A percentile compares a stretch with the other conserved stretches of the same genome.
Evolutionary conservation across 352 stramenopile species (phyloP).

Genomic region (Globisporangium irregulare): DNA sequence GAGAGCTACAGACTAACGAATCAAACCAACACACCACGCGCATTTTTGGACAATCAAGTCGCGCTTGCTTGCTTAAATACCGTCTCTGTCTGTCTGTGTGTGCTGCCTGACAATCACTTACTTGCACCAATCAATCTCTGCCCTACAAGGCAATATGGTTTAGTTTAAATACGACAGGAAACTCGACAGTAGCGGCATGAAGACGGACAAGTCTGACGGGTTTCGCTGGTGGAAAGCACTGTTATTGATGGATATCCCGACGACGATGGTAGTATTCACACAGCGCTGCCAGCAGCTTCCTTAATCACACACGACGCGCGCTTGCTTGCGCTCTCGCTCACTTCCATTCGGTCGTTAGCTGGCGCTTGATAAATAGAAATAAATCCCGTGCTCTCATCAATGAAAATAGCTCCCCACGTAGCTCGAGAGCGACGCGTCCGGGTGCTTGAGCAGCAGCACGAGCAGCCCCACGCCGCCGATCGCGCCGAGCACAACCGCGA

Average conservation of each 20-base stretch:
- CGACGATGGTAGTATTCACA: background rate
- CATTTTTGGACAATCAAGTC: slow-evolving; percentile 12
- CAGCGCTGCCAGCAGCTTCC: background rate
- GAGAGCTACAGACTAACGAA: background rate
- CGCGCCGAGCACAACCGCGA: slow-evolving; percentile 33
- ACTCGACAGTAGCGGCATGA: background rate
- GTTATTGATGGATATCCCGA: background rate
- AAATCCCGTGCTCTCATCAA: slow-evolving; percentile 2
- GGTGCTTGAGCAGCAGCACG: slow-evolving; percentile 39
- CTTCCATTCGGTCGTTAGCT: background rate
- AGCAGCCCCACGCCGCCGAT: slow-evolving; percentile 29
- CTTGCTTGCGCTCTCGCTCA: background rate
- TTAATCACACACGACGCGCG: background rate
- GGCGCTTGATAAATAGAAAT: slow-evolving; percentile 16
- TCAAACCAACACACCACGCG: slow-evolving; percentile 12
- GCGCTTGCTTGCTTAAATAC: background rate
- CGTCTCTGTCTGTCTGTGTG: background rate
- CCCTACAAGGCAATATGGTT: background rate
- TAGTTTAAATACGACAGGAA: background rate
- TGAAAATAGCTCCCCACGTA: slow-evolving; percentile 21
- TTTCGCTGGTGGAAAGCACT: background rate
- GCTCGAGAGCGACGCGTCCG: slow-evolving; percentile 26
- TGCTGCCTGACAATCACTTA: background rate
- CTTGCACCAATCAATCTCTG: background rate
- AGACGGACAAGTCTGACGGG: background rate